These are phyloP conservation scores for Furcasterigmium furcatum DNA, from an alignment of 2,329 filamentous ascomycete genomes.

Conservation along the genomic window DNA sequence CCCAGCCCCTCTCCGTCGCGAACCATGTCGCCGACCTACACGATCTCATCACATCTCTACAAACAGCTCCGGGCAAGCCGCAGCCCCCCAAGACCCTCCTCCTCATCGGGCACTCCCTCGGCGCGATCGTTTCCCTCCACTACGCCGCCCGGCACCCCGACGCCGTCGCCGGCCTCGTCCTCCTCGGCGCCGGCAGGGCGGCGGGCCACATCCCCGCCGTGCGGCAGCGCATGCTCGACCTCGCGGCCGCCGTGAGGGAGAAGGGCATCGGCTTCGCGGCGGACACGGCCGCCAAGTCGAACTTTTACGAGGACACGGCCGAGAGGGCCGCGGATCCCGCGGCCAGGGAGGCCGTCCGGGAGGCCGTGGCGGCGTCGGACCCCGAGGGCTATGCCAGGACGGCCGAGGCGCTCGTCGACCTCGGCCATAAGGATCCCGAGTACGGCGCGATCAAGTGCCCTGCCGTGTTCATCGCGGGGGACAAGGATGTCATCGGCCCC, in stretches of 20 bases:
- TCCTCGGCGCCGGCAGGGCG: slow-evolving; percentile 26
- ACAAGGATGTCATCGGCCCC: slow-evolving; percentile 25
- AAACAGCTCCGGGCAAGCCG: slow-evolving; percentile 3
- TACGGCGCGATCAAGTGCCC: slow-evolving; percentile 24
- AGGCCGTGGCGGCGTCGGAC: slow-evolving; percentile 23
- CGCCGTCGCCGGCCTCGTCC: slow-evolving; percentile 20
- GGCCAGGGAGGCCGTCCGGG: slow-evolving; percentile 15
- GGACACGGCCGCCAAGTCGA: slow-evolving; percentile 20
- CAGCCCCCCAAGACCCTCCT: slow-evolving; percentile 11
- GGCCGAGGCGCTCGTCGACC: slow-evolving; percentile 22
- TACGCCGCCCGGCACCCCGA: slow-evolving; percentile 24
- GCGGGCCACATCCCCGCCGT: slow-evolving; percentile 22
- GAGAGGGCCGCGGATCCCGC: slow-evolving; percentile 14
- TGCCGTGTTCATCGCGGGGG: slow-evolving; percentile 22
- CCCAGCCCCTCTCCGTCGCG: slow-evolving; percentile 12
- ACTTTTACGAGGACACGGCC: slow-evolving; percentile 18
- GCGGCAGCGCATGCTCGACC: slow-evolving; percentile 23
- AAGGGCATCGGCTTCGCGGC: slow-evolving; percentile 21
- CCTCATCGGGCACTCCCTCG: slow-evolving; percentile 30
- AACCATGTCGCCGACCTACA: slow-evolving; percentile 22
- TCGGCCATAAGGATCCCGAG: slow-evolving; percentile 23
- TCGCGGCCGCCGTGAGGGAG: slow-evolving; percentile 19
- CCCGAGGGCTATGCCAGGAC: slow-evolving; percentile 26
- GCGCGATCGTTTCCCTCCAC: slow-evolving; percentile 29
- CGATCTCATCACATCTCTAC: slow-evolving; percentile 16